Base-by-base conservation (phyloP, 2,329 filamentous ascomycete genomes). In the Cercospora sp. region DNA sequence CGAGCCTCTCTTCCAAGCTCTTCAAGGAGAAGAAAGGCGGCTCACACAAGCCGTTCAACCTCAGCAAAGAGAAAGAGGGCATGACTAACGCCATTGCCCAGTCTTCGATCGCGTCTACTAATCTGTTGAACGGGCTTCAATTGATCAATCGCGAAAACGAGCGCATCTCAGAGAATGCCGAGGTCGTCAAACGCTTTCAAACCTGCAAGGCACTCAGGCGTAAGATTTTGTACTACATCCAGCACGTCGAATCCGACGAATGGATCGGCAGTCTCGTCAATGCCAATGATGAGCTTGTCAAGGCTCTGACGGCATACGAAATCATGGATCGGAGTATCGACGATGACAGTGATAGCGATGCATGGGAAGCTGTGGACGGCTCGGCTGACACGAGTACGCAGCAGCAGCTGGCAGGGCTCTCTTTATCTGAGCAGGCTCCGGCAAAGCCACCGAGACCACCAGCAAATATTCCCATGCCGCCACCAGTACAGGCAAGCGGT, bases 251-350 rank as follows among this genome's bases (percentile, higher is more conserved):
- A 77, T 90, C 89, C 8, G 94, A 98, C 76, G 90, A 98, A 75
- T 97, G 91, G 85, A 89, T 99, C 8, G 95, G 94, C 51, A 90
- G 92, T 69, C 85, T 99, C 4, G 89, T 99, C 18, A 92, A 95
- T 75, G 94, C 94, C 71, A 98, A 99, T 75, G 95, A 99, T 75
- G 92, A 96, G 79, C 89, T 99, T n/a, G 92, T 98, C 48, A 90
- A 90, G 69, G 93, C 94, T 1, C 85, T 99, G 66, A 97, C 96
- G 87, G 91, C 93, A 0, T 99, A 93, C 76, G 94, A 98, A 80
- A 92, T 97, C 74, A 87, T 98, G 70, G 94, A 99, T 77, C 89
- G 90, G 69, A 93, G 91, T 59, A 91, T 94, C 70, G 91, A 93
- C 72, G 87, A 90, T 70, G 88, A 90, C 73, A 89, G 87, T 67